These are phyloP conservation scores for Setaria italica DNA, from an alignment of 202 grass and related monocot species.

Conservation along the genomic window DNA sequence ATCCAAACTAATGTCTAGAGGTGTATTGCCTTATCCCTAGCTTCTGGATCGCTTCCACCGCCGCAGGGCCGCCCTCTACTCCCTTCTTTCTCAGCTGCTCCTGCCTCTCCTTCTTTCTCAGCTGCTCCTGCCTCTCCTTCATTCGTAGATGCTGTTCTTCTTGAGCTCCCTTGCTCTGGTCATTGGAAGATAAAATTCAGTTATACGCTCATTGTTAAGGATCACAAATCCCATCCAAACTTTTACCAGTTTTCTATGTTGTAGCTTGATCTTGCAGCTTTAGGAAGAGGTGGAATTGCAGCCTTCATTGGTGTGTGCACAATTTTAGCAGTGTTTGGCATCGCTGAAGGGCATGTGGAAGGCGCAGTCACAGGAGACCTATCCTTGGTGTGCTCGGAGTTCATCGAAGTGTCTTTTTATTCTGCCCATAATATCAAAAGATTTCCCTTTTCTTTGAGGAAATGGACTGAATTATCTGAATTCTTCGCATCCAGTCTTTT, in stretches of 20 bases:
- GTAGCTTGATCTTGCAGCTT: too few species aligned
- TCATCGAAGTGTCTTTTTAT: constrained; percentile 59
- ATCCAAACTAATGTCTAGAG: too few species aligned
- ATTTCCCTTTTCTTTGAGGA: too few species aligned
- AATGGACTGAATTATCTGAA: too few species aligned
- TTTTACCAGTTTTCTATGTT: not conserved
- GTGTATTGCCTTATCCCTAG: too few species aligned
- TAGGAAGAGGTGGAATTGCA: too few species aligned
- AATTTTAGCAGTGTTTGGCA: constrained; percentile 55
- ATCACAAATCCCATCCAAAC: constrained; percentile 11
- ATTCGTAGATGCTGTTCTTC: constrained; percentile 63
- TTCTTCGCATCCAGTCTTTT: not conserved
- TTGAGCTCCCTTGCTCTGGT: constrained; percentile 57
- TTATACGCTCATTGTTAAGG: too few species aligned
- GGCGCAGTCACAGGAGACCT: constrained; percentile 78
- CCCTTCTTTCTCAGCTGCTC: too few species aligned
- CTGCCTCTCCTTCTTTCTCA: too few species aligned
- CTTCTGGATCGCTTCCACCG: too few species aligned
- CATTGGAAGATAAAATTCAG: constrained; percentile 45
- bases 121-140: too few species aligned
- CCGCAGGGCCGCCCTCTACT: too few species aligned
- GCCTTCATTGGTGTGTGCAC: constrained; percentile 49
- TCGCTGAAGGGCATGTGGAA: constrained; percentile 68
- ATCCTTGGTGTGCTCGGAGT: constrained; percentile 74
- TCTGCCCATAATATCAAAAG: not conserved